These are phyloP conservation scores for Lactarius tabidus DNA, from an alignment of 768 basidiomycete genomes.

Conservation along the genomic window DNA sequence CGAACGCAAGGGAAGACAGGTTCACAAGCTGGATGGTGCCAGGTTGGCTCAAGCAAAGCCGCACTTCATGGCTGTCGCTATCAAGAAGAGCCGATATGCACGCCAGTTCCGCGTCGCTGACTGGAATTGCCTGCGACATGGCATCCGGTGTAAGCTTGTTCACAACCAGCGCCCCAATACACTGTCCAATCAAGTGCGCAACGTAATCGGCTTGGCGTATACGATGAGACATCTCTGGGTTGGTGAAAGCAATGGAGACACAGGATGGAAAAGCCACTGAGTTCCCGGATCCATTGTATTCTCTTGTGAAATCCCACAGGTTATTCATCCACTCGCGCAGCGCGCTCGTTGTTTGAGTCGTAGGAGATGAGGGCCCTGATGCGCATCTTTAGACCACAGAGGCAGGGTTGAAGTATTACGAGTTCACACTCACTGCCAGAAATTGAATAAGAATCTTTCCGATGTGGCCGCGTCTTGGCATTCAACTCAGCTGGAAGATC, in stretches of 20 bases:
- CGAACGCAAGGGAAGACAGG: background rate
- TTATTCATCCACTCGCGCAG: conserved; percentile 1
- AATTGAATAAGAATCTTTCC: background rate
- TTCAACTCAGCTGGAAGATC: background rate
- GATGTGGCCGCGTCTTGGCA: background rate
- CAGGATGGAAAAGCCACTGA: background rate
- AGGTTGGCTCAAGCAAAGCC: background rate
- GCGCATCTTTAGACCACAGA: background rate
- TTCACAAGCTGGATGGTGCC: background rate
- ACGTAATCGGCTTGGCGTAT: background rate
- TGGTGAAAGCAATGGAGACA: background rate
- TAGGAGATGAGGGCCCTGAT: background rate
- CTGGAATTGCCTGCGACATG: background rate
- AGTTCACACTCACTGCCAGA: background rate
- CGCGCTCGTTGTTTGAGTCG: background rate
- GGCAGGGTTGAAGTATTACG: background rate
- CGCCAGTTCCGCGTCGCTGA: background rate
- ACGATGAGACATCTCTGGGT: background rate
- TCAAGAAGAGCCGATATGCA: background rate
- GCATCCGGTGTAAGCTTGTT: background rate
- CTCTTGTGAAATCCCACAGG: background rate
- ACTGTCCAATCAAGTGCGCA: background rate
- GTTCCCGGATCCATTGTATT: background rate
- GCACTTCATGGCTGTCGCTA: background rate
- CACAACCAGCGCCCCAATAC: background rate